Evolutionary conservation across 805 yeast genomes (phyloP).

Genomic region (Pichia heedii): DNA sequence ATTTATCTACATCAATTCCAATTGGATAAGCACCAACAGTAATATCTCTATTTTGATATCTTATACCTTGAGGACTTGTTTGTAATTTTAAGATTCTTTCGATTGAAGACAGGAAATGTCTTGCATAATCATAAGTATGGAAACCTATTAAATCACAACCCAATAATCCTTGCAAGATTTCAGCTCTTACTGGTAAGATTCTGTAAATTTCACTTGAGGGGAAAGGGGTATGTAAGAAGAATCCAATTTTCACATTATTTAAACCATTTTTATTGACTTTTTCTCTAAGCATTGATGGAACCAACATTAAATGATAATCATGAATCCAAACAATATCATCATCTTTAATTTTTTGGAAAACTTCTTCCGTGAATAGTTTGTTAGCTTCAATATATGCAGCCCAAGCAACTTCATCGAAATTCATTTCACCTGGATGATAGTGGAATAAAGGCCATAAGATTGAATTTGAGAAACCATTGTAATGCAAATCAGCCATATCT

Average conservation of each 20-base stretch:
- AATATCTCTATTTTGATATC: conserved; percentile 65
- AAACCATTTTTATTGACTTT: conserved; percentile 38
- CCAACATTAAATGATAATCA: conserved; percentile 92
- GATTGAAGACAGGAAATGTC: conserved; percentile 89
- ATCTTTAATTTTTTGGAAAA: conserved; percentile 62
- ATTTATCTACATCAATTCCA: conserved; percentile 93
- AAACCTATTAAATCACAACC: conserved; percentile 94
- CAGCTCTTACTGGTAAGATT: conserved; percentile 89
- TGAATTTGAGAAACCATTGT: conserved; percentile 91
- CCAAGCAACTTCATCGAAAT: conserved; percentile 96
- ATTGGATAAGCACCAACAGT: conserved; percentile 97
- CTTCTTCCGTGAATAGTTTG: conserved; percentile 63
- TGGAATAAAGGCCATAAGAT: conserved; percentile 98
- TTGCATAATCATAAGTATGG: conserved; percentile 97
- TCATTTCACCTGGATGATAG: conserved; percentile 98
- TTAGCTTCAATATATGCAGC: conserved; percentile 95
- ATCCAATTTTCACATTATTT: conserved; percentile 69
- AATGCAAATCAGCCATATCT: conserved; percentile 88
- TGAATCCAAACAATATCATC: conserved; percentile 95
- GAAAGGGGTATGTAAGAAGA: conserved; percentile 95
- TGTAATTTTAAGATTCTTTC: conserved; percentile 73
- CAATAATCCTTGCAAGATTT: conserved; percentile 82
- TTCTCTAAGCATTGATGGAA: conserved; percentile 78
- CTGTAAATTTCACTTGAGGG: conserved; percentile 96
- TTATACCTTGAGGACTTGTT: conserved; percentile 87